A percentile compares a stretch with the other conserved stretches of the same genome.
These are phyloP conservation scores for Melanopsichium pennsylvanicum DNA, from an alignment of 1,284 basidiomycete species.

Conservation along the genomic window DNA sequence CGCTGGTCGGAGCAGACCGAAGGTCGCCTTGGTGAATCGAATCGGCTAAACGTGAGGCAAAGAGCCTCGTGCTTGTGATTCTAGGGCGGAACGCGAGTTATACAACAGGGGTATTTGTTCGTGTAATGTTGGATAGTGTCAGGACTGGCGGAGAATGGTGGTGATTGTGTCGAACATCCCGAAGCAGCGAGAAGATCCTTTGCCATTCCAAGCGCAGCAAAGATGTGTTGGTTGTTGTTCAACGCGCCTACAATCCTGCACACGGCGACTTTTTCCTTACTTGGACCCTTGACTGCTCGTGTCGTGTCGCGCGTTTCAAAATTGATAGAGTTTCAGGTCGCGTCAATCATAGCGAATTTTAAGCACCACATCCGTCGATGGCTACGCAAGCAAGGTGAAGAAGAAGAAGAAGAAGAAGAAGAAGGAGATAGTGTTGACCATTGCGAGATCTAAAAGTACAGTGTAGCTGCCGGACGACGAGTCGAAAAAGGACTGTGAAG, in stretches of 20 bases:
- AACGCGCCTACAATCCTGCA: not conserved
- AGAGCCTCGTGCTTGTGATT: not conserved
- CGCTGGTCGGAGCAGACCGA: not conserved
- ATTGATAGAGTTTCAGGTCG: constrained; percentile 4
- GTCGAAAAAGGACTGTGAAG: too few species aligned
- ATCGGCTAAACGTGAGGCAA: not conserved
- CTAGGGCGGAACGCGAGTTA: too few species aligned
- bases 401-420: too few species aligned
- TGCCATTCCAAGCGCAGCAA: not conserved
- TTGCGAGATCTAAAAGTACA: constrained; percentile 30
- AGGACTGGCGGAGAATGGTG: too few species aligned
- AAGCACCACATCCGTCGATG: too few species aligned
- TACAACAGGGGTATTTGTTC: too few species aligned
- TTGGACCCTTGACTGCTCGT: constrained; percentile 28
- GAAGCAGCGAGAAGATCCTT: too few species aligned
- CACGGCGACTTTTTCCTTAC: not conserved
- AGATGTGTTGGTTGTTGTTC: constrained; percentile 23
- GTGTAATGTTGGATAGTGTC: too few species aligned
- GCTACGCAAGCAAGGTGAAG: too few species aligned
- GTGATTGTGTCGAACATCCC: not conserved
- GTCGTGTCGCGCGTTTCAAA: constrained; percentile 34
- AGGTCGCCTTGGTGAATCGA: not conserved
- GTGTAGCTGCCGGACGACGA: not conserved
- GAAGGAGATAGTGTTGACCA: not conserved
- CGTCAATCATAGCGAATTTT: too few species aligned